These are phyloP conservation scores for Ajuga chamaepitys DNA, from an alignment of 257 asterid genomes.

Conservation along the genomic window DNA sequence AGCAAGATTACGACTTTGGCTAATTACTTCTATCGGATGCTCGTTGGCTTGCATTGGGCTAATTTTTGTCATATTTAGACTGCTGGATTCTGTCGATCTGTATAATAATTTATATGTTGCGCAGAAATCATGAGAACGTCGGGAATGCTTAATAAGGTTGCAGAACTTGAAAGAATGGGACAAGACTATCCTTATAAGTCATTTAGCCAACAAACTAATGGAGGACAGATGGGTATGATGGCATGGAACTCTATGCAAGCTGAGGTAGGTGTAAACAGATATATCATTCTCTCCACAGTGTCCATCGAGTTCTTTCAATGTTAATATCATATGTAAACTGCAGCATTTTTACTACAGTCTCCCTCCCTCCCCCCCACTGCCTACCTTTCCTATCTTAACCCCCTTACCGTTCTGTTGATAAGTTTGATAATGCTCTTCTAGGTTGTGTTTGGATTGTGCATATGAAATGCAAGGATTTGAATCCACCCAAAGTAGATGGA, in stretches of 20 bases:
- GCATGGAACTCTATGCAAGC: conserved; percentile 55
- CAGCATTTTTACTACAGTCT: background rate
- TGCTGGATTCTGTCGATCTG: background rate
- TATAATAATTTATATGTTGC: background rate
- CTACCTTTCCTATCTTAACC: background rate
- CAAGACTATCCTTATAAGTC: conserved; percentile 40
- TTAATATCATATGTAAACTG: background rate
- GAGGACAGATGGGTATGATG: conserved; percentile 40
- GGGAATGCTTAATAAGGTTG: conserved; percentile 34
- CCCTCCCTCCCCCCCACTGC: no score
- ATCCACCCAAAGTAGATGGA: no score
- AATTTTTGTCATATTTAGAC: background rate
- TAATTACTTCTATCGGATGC: background rate
- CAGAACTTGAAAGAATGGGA: conserved; percentile 53
- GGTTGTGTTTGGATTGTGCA: no score
- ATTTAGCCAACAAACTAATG: conserved; percentile 43
- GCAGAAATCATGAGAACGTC: conserved; percentile 62
- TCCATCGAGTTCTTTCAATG: background rate
- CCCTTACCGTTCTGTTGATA: background rate
- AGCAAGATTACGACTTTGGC: background rate
- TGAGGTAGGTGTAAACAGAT: conserved; percentile 31
- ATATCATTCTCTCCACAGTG: background rate
- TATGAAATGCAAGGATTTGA: no score
- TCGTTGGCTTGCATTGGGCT: background rate
- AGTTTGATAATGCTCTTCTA: background rate